Evolutionary conservation across 805 yeast genomes (phyloP), one percentile per base, ranked within the genome.

Genomic region (Ogataea trehaloabstinens): DNA sequence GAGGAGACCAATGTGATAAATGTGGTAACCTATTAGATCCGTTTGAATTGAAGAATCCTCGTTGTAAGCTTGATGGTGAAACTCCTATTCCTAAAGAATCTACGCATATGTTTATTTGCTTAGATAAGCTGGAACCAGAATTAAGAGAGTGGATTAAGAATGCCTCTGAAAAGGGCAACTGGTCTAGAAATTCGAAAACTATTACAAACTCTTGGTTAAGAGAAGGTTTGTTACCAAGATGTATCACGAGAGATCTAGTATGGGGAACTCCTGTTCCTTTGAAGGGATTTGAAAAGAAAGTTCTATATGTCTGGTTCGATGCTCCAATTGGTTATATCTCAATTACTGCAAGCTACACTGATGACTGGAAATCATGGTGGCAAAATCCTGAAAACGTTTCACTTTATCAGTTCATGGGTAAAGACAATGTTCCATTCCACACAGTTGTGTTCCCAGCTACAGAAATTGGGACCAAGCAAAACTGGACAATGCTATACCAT

Each of bases 231-330:
- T 79, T 78, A 48, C 93, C 98, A 46, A 82, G 98, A 64, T 87
- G 97, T 69, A 93, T 93, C 62, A 93, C 99, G 13, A 82, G 99
- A 70, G 99, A 93, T 62, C 76, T 93, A 60, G 80, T 80, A 34
- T 93, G 99, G 99, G 99, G 99, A 63, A 89, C 96, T 6, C 96
- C 98, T 6, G 98, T 93, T 19, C 99, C 99, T 35, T 69, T 87
- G 50, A 83, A 85, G 53, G 86, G 80, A 36, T 93, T 74, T 69
- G 80, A 83, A 51, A 82, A 88, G 39, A 93, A 93, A 67, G 99
- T 93, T 10, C 71, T 93, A 55, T 93, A 93, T 60, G 99, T 93
- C 42, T 93, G 99, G 99, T 93, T 93, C 53, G 99, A 93, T 68
- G 99, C 99, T 27, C 78, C 96, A 35, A 93, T 93, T 52, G 99